Conservation (phyloP, 129 eudicot species). For the Centaurea solstitialis region DNA sequence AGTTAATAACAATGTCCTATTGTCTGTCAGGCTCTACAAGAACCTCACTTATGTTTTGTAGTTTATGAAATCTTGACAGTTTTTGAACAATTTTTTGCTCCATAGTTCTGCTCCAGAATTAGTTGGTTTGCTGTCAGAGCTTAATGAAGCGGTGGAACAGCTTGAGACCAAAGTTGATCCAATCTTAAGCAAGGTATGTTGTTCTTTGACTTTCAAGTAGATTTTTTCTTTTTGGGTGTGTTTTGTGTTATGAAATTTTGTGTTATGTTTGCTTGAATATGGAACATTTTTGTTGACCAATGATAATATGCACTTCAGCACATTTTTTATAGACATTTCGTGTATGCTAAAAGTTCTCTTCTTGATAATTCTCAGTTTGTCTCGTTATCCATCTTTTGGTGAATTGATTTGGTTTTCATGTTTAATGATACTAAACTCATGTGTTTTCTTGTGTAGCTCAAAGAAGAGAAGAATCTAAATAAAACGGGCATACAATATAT, state of each 20-base stretch:
- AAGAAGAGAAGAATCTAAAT: conserved; percentile 43
- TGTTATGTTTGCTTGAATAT: too few species aligned
- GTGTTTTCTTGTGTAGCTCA: conserved; percentile 41
- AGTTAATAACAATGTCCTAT: background rate
- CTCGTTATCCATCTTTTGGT: conserved; percentile 4
- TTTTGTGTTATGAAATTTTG: too few species aligned
- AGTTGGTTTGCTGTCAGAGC: conserved; percentile 78
- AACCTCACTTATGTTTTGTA: background rate
- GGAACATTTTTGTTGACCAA: too few species aligned
- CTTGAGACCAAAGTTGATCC: conserved; percentile 86
- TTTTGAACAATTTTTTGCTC: background rate
- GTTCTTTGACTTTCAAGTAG: background rate
- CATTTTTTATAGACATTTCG: background rate
- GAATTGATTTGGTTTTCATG: background rate
- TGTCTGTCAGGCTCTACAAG: too few species aligned
- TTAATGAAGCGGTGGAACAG: conserved; percentile 66
- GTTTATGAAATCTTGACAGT: background rate
- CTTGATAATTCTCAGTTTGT: background rate
- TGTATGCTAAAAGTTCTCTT: background rate
- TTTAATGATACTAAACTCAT: background rate
- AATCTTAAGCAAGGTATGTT: conserved; percentile 59
- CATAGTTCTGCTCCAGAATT: conserved; percentile 90
- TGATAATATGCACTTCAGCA: too few species aligned
- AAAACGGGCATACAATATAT: conserved; percentile 66
- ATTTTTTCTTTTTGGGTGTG: too few species aligned